A percentile compares a stretch with the other conserved stretches of the same genome.
phyloP scores from a whole-genome alignment of 495 filamentous ascomycete species.

The Talaromyces ruber region DNA sequence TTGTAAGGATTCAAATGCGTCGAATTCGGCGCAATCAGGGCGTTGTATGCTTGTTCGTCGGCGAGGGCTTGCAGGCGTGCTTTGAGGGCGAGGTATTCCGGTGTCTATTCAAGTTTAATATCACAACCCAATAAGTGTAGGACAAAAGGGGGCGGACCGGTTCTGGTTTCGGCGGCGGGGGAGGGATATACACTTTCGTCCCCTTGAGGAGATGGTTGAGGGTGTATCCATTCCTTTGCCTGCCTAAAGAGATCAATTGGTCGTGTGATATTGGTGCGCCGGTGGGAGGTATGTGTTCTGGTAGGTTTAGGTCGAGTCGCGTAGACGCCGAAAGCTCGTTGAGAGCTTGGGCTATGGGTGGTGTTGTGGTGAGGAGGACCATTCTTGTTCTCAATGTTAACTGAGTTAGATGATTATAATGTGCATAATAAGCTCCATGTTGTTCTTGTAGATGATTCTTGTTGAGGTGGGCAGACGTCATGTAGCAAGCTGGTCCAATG shows the following conservation, averaged over 20 bases:
- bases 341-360: slow-evolving; percentile 58
- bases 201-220: slow-evolving; percentile 64
- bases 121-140: not conserved
- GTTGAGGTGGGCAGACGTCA: not conserved
- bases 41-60: slow-evolving; percentile 70
- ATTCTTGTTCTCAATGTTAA: slow-evolving; percentile 31
- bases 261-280: slow-evolving; percentile 72
- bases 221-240: slow-evolving; percentile 17
- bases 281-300: slow-evolving; percentile 31
- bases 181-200: slow-evolving; percentile 64
- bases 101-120: slow-evolving; percentile 42
- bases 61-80: slow-evolving; percentile 68
- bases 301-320: slow-evolving; percentile 24
- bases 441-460: not conserved
- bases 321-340: slow-evolving; percentile 26
- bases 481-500: not conserved
- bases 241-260: slow-evolving; percentile 64
- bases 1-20: slow-evolving; percentile 11
- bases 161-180: slow-evolving; percentile 68
- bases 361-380: slow-evolving; percentile 72
- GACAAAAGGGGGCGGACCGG: slow-evolving; percentile 45
- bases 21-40: slow-evolving; percentile 46
- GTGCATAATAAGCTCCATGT: not conserved
- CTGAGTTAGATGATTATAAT: not conserved
- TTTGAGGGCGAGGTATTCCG: slow-evolving; percentile 89